Base-by-base conservation (phyloP, 2,329 filamentous ascomycete species). In the Trichoderma atroviride region DNA sequence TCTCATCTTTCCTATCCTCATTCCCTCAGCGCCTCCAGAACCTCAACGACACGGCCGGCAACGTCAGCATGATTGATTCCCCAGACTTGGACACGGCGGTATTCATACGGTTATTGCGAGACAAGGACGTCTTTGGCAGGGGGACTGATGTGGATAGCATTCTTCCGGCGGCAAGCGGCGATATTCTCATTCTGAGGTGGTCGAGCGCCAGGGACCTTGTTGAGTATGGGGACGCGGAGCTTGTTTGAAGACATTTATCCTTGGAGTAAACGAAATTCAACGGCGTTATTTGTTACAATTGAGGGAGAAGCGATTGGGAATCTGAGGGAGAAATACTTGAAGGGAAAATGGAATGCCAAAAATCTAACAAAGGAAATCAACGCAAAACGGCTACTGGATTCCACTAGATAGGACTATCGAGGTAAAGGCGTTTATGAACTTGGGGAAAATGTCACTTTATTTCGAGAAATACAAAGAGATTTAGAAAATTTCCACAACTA, bases 61-160 rank as follows among this genome's bases (percentile, higher is more conserved):
- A 94, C 11, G 90, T 95, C 69, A 94, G 88, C 81, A 99, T 99
- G 96, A 88, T 98, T 35, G 94, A 97, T 76, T 85, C 87, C 2
- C 96, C 96, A 0, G 96, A 98, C 78, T 81, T 89, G 59, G 92
- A 96, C 71, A 85, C 87, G 2, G 93, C 93, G 9, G 94, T 98
- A 2, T 97, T 99, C 79, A 89, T 94, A 52, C 85, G 95, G 71
- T 85, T 92, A 60, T 80, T 94, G 65, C 85, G 83, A 66, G 88
- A 91, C 75, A 82, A 84, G 3, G 82, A 86, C 5, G 86, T 89
- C 14, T 81, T 84, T 69, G 86, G 89, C 7, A 84, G 85, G 71
- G 90, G 90, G 14, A 89, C 89, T 10, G 89, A 92, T 72, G 83
- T 79, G 72, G 90, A 92, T 82, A 81, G 84, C 79, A 78, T 82